Conservation (phyloP, 768 basidiomycete species). For the Chlorophyllum brunneum region DNA sequence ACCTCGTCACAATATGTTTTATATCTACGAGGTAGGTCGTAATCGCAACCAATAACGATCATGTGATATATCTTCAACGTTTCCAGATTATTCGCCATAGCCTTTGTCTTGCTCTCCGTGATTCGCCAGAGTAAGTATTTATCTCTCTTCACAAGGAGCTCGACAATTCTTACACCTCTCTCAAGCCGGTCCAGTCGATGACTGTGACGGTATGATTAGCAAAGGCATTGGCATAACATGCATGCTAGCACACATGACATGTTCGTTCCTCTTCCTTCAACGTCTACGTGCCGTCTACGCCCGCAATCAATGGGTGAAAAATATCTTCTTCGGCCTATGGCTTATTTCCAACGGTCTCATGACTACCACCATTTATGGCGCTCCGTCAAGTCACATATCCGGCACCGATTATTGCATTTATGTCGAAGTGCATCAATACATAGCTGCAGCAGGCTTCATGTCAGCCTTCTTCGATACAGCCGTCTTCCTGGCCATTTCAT, state of each 20-base stretch:
- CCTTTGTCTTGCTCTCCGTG: neutral
- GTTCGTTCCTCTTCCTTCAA: neutral
- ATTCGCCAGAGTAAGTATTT: neutral
- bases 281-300: neutral
- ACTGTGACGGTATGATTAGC: neutral
- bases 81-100: neutral
- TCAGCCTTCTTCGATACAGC: neutral
- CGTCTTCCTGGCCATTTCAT: neutral
- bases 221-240: neutral
- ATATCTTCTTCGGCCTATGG: neutral
- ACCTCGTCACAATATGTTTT: neutral
- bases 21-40: neutral
- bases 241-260: neutral
- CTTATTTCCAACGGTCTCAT: neutral
- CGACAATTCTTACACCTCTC: neutral
- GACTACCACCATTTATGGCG: neutral
- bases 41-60: neutral
- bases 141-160: neutral
- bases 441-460: neutral
- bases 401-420: neutral
- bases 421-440: neutral
- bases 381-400: neutral
- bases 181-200: neutral
- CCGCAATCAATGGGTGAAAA: neutral
- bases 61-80: neutral